These are phyloP conservation scores for Cicer yamashitae DNA, from an alignment of 306 rosid species.

Conservation along the genomic window DNA sequence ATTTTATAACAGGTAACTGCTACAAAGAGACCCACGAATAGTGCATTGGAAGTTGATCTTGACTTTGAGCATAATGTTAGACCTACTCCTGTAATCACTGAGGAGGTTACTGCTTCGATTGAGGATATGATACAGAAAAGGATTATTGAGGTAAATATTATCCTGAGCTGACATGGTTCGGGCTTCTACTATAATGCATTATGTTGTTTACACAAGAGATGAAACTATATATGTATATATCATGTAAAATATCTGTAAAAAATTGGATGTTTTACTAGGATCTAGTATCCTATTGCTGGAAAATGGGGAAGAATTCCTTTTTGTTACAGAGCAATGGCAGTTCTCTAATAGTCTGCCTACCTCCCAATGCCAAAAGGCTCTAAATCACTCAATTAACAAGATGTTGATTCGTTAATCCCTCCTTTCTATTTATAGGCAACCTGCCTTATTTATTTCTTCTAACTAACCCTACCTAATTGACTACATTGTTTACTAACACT, in stretches of 20 bases:
- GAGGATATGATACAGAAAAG: constrained; percentile 85
- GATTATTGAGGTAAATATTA: constrained; percentile 69
- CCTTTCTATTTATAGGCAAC: background rate
- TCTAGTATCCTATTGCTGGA: background rate
- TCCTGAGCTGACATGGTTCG: constrained; percentile 34
- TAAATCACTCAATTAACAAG: background rate
- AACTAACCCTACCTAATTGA: background rate
- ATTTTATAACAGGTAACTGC: constrained; percentile 76
- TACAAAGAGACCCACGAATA: constrained; percentile 78
- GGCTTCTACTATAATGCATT: constrained; percentile 24
- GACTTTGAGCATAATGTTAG: constrained; percentile 91
- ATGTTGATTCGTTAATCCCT: background rate
- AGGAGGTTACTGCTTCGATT: constrained; percentile 78
- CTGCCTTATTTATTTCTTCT: background rate
- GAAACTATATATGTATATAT: constrained; percentile 25
- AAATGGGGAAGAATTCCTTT: background rate
- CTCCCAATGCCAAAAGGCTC: background rate
- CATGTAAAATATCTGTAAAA: constrained; percentile 21
- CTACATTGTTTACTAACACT: background rate
- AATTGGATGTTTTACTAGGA: background rate
- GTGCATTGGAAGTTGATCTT: constrained; percentile 88
- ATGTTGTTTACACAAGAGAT: constrained; percentile 10
- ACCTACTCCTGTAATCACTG: constrained; percentile 89
- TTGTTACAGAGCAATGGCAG: background rate
- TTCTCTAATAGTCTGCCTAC: background rate